phyloP scores from a whole-genome alignment of 2,329 filamentous ascomycete species.

The Proliferodiscus dingleyae region DNA sequence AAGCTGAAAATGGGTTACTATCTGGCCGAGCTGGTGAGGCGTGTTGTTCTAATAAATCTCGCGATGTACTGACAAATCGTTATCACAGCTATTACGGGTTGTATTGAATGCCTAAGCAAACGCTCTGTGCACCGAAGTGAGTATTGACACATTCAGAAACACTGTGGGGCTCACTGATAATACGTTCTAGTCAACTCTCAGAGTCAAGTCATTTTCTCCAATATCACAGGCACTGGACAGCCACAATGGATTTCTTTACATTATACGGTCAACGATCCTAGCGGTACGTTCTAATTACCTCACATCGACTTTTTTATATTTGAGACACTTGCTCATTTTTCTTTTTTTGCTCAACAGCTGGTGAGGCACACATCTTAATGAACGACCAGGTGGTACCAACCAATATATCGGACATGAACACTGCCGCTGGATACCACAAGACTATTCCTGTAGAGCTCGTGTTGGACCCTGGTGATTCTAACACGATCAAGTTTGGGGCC shows the following conservation, averaged over 20 bases:
- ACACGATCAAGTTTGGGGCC: conserved; percentile 34
- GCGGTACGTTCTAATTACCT: conserved; percentile 16
- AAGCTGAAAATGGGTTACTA: conserved; percentile 29
- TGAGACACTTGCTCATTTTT: neutral
- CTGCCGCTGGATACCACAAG: conserved; percentile 34
- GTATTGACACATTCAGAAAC: conserved; percentile 4
- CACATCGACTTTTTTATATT: neutral
- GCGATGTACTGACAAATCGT: neutral
- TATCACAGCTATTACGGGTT: conserved; percentile 5
- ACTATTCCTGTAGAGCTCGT: conserved; percentile 33
- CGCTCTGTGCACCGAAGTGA: conserved; percentile 15
- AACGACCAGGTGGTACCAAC: conserved; percentile 31
- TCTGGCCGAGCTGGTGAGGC: conserved; percentile 27
- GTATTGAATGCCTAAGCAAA: conserved; percentile 10
- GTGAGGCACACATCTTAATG: conserved; percentile 33
- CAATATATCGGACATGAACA: conserved; percentile 36
- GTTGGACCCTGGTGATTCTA: conserved; percentile 30
- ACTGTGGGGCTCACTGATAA: conserved; percentile 1
- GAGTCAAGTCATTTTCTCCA: conserved; percentile 32
- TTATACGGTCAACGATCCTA: conserved; percentile 31
- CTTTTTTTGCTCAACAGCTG: conserved; percentile 20
- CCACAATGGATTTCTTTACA: conserved; percentile 36
- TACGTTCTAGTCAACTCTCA: conserved; percentile 19
- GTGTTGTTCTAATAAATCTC: neutral
- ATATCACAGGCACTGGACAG: conserved; percentile 34